These are phyloP conservation scores for Ustilago tritici DNA, from an alignment of 1,284 basidiomycete genomes.

Conservation along the genomic window DNA sequence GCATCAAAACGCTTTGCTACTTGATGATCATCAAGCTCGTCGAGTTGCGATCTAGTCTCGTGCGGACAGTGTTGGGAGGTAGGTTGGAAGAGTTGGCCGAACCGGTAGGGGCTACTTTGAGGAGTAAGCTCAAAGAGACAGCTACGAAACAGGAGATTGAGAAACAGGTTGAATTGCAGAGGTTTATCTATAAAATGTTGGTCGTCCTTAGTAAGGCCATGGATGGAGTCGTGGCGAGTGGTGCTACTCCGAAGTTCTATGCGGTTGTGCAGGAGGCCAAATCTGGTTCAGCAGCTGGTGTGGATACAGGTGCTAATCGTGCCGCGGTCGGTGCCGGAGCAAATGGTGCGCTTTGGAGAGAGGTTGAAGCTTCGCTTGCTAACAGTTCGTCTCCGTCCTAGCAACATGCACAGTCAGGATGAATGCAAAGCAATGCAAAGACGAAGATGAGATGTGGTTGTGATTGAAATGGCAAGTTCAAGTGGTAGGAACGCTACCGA, in stretches of 20 bases:
- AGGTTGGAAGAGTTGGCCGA: constrained; percentile 87
- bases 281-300: not conserved
- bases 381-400: not conserved
- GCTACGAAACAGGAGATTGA: constrained; percentile 97
- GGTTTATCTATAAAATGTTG: constrained; percentile 85
- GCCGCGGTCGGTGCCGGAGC: constrained; percentile 7
- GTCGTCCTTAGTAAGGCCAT: constrained; percentile 75
- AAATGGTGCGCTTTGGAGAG: constrained; percentile 36
- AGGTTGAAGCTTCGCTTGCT: constrained; percentile 31
- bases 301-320: constrained; percentile 1
- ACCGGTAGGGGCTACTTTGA: constrained; percentile 83
- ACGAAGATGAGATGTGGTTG: constrained; percentile 61
- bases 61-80: constrained; percentile 81
- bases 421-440: no score
- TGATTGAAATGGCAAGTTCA: constrained; percentile 14
- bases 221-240: constrained; percentile 14
- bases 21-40: constrained; percentile 93
- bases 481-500: constrained; percentile 17
- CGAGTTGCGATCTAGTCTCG: constrained; percentile 73
- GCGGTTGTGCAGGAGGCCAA: constrained; percentile 33
- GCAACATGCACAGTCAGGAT: no score
- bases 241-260: constrained; percentile 32
- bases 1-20: constrained; percentile 95
- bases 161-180: constrained; percentile 88
- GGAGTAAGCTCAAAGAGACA: constrained; percentile 78